Evolutionary conservation across 169 alveolate species (phyloP).

Genomic region (Eimeria acervulina): DNA sequence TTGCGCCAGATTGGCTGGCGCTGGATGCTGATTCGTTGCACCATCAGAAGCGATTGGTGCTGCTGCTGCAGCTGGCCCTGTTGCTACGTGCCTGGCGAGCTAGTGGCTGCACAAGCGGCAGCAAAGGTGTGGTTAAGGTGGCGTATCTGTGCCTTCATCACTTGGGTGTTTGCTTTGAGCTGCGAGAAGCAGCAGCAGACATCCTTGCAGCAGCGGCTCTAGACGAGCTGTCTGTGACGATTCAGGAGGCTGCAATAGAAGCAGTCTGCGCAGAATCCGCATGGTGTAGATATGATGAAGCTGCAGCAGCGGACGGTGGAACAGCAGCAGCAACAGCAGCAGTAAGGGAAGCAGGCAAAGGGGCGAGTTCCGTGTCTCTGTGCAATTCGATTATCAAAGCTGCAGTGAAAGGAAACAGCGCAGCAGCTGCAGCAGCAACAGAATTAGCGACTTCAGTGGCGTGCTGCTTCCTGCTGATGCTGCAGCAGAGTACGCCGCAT

Average conservation of each 20-base stretch:
- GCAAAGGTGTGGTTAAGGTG: slow-evolving; percentile 33
- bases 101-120: neutral
- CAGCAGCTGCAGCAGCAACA: slow-evolving; percentile 72
- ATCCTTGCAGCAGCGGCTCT: slow-evolving; percentile 64
- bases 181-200: slow-evolving; percentile 69
- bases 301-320: neutral
- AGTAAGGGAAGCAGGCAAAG: neutral
- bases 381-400: slow-evolving; percentile 32
- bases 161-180: slow-evolving; percentile 31
- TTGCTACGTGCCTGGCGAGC: slow-evolving; percentile 57
- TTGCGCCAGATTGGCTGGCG: neutral
- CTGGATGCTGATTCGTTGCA: slow-evolving; percentile 18
- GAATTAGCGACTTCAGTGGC: slow-evolving; percentile 35
- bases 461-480: slow-evolving; percentile 47
- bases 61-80: slow-evolving; percentile 72
- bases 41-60: slow-evolving; percentile 9
- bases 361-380: slow-evolving; percentile 3
- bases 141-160: slow-evolving; percentile 47
- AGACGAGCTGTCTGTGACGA: slow-evolving; percentile 49
- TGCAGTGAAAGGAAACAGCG: slow-evolving; percentile 33
- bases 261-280: neutral
- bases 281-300: neutral
- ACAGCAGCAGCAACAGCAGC: neutral
- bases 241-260: neutral
- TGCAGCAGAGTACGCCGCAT: neutral